Conservation (phyloP, 768 basidiomycete genomes). For the Piloderma croceum region DNA sequence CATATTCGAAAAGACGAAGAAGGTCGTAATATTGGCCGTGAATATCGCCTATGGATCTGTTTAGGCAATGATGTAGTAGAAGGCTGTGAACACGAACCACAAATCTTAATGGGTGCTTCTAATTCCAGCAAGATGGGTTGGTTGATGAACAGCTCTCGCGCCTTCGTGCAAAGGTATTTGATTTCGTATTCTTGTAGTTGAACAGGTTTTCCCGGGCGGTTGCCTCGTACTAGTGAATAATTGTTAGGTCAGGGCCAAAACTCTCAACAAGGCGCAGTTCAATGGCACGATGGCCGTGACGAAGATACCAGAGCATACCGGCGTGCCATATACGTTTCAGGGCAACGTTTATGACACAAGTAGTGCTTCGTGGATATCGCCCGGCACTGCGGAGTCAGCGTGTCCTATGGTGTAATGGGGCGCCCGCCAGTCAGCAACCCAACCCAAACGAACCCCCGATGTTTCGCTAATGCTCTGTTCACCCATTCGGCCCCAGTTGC, state of each 20-base stretch:
- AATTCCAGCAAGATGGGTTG: conserved; percentile 97
- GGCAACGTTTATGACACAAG: not conserved
- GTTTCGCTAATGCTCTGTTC: not conserved
- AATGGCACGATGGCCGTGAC: conserved; percentile 1
- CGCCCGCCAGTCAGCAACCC: too few species aligned
- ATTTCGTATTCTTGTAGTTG: conserved; percentile 99
- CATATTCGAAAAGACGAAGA: conserved; percentile 95
- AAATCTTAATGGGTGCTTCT: conserved; percentile 99
- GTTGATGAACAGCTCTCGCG: conserved; percentile 98
- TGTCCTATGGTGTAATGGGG: too few species aligned
- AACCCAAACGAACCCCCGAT: too few species aligned
- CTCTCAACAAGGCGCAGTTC: not conserved
- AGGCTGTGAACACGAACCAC: conserved; percentile 57
- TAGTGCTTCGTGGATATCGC: too few species aligned
- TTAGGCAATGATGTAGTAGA: conserved; percentile 15
- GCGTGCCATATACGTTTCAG: too few species aligned
- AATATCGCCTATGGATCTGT: conserved; percentile 72
- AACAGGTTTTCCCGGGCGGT: conserved; percentile 97
- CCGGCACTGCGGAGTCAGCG: too few species aligned
- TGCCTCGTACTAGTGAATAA: conserved; percentile 75
- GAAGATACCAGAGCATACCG: too few species aligned
- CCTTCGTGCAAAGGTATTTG: conserved; percentile 98
- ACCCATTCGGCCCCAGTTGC: not conserved
- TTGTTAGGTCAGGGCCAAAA: not conserved
- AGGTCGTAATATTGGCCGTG: conserved; percentile 99